phyloP scores from a whole-genome alignment of 345 rosid genomes.

The Carallia brachiata region DNA sequence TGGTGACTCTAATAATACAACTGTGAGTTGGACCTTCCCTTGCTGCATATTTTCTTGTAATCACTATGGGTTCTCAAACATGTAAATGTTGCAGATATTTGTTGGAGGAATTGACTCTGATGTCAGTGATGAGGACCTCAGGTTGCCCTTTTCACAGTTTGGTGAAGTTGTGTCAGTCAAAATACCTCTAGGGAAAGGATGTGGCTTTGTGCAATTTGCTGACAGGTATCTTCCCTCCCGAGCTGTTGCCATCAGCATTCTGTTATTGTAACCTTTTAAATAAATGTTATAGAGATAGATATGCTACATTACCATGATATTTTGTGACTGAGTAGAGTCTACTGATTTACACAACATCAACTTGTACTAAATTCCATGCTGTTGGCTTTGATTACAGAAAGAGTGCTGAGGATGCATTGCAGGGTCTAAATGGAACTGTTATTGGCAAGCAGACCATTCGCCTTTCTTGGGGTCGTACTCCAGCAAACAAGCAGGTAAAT shows the following conservation, averaged over 20 bases:
- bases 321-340: not conserved
- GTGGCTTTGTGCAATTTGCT: slow-evolving; percentile 85
- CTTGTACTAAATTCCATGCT: not conserved
- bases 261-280: no score
- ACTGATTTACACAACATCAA: not conserved
- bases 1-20: slow-evolving; percentile 70
- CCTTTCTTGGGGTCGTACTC: slow-evolving; percentile 94
- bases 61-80: slow-evolving; percentile 15
- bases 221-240: slow-evolving; percentile 45
- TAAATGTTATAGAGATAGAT: not conserved
- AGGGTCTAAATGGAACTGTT: slow-evolving; percentile 64
- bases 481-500: slow-evolving; percentile 76
- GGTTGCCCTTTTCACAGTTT: slow-evolving; percentile 73
- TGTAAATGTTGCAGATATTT: slow-evolving; percentile 58
- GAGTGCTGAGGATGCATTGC: slow-evolving; percentile 80
- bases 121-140: slow-evolving; percentile 79
- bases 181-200: slow-evolving; percentile 92
- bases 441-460: slow-evolving; percentile 93
- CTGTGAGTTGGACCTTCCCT: slow-evolving; percentile 55
- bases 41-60: slow-evolving; percentile 6
- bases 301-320: not conserved
- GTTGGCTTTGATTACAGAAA: slow-evolving; percentile 48
- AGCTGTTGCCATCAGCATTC: not conserved
- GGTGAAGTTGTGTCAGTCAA: slow-evolving; percentile 92
- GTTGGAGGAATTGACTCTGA: slow-evolving; percentile 94